Evolutionary conservation across 2,329 filamentous ascomycete species (phyloP), one percentile per base, ranked within the genome.

Genomic region (Microascus cirrosus): DNA sequence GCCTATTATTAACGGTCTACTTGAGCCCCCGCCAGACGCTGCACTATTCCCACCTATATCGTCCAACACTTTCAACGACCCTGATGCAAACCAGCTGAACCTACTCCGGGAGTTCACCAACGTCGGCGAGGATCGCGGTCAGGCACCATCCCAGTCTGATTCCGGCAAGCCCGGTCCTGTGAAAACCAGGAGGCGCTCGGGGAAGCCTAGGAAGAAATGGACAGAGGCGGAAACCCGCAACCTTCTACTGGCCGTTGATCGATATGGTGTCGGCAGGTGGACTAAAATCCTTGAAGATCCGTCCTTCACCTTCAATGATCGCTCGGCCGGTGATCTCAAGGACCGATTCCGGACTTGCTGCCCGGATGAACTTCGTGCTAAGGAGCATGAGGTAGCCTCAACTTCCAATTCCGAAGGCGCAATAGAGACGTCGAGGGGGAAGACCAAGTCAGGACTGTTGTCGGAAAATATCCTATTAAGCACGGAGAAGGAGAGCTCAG

Each of bases 331-430:
- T 10, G 83, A 86, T 64, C 67, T 86, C 55, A 86, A 86, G 66
- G 83, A 86, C 66, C 75, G 84, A 13, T 86, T 86, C 64, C 76
- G 83, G 55, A 86, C 83, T 3, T 86, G 83, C 65, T 86, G 83
- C 61, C 83, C 83, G 0, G 76, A 77, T 36, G 83, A 86, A 66
- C 73, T 86, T 42, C 77, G 80, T 54, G 71, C 39, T 8, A 22
- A 55, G 56, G 18, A 25, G n/a, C 18, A 8, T 32, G 57, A 32
- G 18, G 32, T 28, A 28, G 39, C 61, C 22, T 56, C 62, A 3
- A 58, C 56, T 13, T 54, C 60, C 8, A 62, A 55, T 35, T n/a
- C 51, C 28, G 11, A 53, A 20, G 54, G 28, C 1, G 15, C 22
- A 6, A 45, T 34, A 5, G 51, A 57, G 8, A 67, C 69, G 54